Evolutionary conservation across 495 filamentous ascomycete species (phyloP), one percentile per base, ranked within the genome.

Genomic region (Penicillium goetzii): DNA sequence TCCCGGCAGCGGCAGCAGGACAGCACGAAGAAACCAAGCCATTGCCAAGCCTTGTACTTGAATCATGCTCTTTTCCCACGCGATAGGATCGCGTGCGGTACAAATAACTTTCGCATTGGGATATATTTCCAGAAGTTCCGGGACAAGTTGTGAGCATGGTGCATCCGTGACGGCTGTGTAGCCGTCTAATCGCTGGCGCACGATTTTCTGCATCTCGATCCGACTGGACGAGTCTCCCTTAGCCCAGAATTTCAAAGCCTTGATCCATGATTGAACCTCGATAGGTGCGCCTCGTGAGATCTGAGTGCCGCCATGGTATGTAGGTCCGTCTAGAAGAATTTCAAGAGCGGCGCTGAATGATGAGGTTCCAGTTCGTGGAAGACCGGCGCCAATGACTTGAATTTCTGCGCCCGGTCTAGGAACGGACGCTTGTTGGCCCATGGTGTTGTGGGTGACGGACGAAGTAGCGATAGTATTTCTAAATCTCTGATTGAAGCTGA

Each of bases 341-440:
- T 66, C 66, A 17, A 84, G 58, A 17, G 79, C 81, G 11, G 74
- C 53, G 51, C 75, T 75, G 70, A 81, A 80, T 26, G 80, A 82
- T 7, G 81, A 72, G 3, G 81, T 83, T 30, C 80, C 81, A 4
- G 81, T 83, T 47, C 81, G 75, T 15, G 81, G 77, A 36, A 76
- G 76, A 10, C 81, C 81, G 6, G 81, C 79, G 4, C 81, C 79
- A 53, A 84, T 83, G 34, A 83, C 79, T 61, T 77, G 74, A n/a
- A 82, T 21, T 10, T 45, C 41, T 21, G 41, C 41, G 41, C 41
- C 41, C 2, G 41, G 1, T 15, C 23, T 45, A 8, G n/a, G 36
- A 6, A 40, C 36, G 36, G 36, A 40, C 15, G 15, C 36, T 17
- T 40, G 12, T 40, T 40, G 36, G 6, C 36, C 36, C 36, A 40